phyloP scores from a whole-genome alignment of 306 rosid species.

The Dryas drummondii region DNA sequence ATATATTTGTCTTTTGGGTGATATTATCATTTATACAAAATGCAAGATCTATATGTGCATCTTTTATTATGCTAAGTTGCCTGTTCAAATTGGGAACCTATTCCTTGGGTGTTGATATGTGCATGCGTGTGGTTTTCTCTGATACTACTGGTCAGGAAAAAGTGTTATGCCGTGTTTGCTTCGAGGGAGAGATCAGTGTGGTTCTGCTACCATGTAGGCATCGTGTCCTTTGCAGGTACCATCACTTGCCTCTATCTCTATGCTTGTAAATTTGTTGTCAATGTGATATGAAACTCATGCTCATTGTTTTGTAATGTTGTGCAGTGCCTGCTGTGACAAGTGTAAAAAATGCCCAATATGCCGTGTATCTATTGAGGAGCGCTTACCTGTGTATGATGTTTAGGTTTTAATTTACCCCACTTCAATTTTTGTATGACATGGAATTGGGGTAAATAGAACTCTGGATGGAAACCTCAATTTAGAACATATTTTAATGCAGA shows the following conservation, averaged over 20 bases:
- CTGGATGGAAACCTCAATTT: slow-evolving; percentile 19
- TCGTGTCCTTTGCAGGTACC: slow-evolving; percentile 87
- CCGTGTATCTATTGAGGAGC: slow-evolving; percentile 63
- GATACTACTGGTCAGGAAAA: slow-evolving; percentile 63
- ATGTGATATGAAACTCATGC: slow-evolving; percentile 3
- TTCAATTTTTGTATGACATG: slow-evolving; percentile 28
- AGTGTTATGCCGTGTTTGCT: slow-evolving; percentile 90
- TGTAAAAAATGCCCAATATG: slow-evolving; percentile 93
- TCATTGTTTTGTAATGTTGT: slow-evolving; percentile 23
- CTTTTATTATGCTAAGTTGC: too few species aligned
- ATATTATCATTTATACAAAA: too few species aligned
- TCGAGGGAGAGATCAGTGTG: slow-evolving; percentile 82
- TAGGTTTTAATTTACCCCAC: slow-evolving; percentile 42
- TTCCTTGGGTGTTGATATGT: neutral
- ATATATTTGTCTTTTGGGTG: too few species aligned
- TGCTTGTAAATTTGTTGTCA: neutral
- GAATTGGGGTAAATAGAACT: slow-evolving; percentile 31
- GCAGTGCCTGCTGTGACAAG: slow-evolving; percentile 84
- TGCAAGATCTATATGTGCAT: too few species aligned
- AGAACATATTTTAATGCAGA: slow-evolving; percentile 34
- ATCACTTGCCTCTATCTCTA: neutral
- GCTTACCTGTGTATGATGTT: slow-evolving; percentile 85
- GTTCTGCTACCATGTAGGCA: slow-evolving; percentile 95
- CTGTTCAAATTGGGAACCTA: neutral
- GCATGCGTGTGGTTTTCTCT: neutral